Conservation (phyloP, 2,329 filamentous ascomycete genomes). For the Talaromyces albobiverticillius region DNA sequence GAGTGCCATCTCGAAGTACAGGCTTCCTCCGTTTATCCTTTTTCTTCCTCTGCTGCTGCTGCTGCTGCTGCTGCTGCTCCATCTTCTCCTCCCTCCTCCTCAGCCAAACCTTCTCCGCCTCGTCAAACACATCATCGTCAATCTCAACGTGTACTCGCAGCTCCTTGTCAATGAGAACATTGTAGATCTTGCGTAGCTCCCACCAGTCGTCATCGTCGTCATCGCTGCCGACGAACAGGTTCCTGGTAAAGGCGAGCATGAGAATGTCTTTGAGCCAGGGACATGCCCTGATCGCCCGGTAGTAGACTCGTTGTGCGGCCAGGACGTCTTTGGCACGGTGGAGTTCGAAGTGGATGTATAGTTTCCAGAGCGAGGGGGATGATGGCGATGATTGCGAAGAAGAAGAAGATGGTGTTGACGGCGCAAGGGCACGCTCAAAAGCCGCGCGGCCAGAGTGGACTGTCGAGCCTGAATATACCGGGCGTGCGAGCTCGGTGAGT, state of each 20-base stretch:
- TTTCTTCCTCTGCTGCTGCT: background rate
- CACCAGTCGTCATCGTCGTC: constrained; percentile 33
- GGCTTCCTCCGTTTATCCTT: no score
- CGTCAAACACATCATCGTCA: constrained; percentile 39
- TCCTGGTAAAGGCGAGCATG: constrained; percentile 51
- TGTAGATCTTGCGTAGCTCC: constrained; percentile 54
- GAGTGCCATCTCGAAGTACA: no score
- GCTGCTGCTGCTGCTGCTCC: background rate
- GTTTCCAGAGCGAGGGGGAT: constrained; percentile 47
- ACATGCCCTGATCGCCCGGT: constrained; percentile 54
- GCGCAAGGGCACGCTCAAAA: constrained; percentile 53
- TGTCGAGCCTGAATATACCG: constrained; percentile 44
- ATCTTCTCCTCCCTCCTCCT: background rate
- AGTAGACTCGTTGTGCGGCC: constrained; percentile 54
- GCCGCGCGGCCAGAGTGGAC: constrained; percentile 53
- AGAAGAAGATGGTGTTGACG: constrained; percentile 13
- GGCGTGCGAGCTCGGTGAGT: constrained; percentile 51
- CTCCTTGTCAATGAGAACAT: constrained; percentile 60
- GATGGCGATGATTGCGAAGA: constrained; percentile 13
- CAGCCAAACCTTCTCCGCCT: constrained; percentile 23
- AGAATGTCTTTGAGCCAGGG: constrained; percentile 64
- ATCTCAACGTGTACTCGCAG: constrained; percentile 57
- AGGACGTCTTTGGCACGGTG: constrained; percentile 35
- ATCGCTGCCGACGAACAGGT: constrained; percentile 22
- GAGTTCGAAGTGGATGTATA: constrained; percentile 52